A percentile compares a stretch with the other conserved stretches of the same genome.
Conservation (phyloP, 2,329 filamentous ascomycete species). For the Lecanicillium sp. region DNA sequence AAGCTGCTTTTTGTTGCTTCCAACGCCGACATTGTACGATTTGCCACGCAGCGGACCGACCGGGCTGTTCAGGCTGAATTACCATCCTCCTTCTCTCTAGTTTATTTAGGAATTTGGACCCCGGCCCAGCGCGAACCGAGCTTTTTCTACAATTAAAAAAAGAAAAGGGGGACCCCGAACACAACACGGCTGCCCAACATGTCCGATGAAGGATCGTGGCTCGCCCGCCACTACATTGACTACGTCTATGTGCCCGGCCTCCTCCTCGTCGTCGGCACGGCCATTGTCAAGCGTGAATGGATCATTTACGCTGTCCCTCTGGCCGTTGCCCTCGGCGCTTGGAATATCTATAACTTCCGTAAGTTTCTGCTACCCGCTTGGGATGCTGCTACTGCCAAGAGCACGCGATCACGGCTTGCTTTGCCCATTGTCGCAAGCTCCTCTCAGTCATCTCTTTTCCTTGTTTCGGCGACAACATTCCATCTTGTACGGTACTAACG, state of each 20-base stretch:
- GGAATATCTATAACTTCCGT: conserved; percentile 68
- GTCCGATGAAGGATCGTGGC: background rate
- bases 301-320: conserved; percentile 61
- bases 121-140: background rate
- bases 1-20: no score
- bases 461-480: background rate
- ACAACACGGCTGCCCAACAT: no score
- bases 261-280: conserved; percentile 67
- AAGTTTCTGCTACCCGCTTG: conserved; percentile 28
- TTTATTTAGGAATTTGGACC: no score
- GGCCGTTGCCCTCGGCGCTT: conserved; percentile 57
- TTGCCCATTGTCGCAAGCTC: no score
- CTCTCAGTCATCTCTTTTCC: background rate
- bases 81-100: no score
- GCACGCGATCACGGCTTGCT: no score
- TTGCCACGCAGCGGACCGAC: no score
- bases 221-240: conserved; percentile 61
- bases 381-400: background rate
- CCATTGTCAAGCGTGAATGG: conserved; percentile 74
- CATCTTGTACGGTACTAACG: conserved; percentile 9
- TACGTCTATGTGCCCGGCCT: conserved; percentile 79
- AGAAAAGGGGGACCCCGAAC: no score
- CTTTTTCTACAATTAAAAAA: no score
- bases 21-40: no score
- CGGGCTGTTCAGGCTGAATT: no score